Evolutionary conservation across 192 early-diverging fungal genomes (phyloP), one percentile per base, ranked within the genome.

Genomic region (Umbelopsis sp.): DNA sequence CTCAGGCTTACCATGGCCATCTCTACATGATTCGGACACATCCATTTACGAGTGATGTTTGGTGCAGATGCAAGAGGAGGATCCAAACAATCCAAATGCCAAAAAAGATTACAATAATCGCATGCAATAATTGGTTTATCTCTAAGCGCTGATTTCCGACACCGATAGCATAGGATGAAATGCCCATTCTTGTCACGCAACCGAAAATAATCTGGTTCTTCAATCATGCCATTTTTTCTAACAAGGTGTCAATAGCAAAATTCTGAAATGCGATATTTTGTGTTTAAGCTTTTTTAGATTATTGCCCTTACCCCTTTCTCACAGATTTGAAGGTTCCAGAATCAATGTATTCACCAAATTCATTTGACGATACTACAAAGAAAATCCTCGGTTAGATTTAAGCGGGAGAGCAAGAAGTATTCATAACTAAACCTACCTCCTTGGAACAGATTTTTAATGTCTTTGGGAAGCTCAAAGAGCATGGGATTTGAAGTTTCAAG

Each of bases 11-110:
- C 82, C 81, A 80, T 34, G 2, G 73, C 69, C 34, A 81, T 80
- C 32, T 81, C 82, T 11, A 66, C 72, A 56, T 87, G 86, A 17
- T 82, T 84, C 9, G 86, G 86, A 50, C 86, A 87, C 79, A 84
- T 85, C 86, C 86, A 87, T 56, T 83, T 85, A 45, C 73, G 79
- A 22, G 74, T 50, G 3, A 34, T 67, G 26, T 78, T 80, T 9
- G 86, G 86, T 45, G 84, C 71, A 22, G 70, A 73, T 16, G 82
- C 73, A 81, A 85, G 69, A 5, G 86, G 82, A 11, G 82, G 86
- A 14, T 80, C 77, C 21, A 85, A 53, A 65, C 86, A 87, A 45
- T 87, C 86, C 45, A 87, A 50, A 45, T 87, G 86, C 86, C 86
- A 87, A 47, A 79, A 75, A 8, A 85, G 49, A 26, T 81, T 65